Evolutionary conservation across 176 grass and related monocot species (phyloP).

Genomic region (Themeda triandra): DNA sequence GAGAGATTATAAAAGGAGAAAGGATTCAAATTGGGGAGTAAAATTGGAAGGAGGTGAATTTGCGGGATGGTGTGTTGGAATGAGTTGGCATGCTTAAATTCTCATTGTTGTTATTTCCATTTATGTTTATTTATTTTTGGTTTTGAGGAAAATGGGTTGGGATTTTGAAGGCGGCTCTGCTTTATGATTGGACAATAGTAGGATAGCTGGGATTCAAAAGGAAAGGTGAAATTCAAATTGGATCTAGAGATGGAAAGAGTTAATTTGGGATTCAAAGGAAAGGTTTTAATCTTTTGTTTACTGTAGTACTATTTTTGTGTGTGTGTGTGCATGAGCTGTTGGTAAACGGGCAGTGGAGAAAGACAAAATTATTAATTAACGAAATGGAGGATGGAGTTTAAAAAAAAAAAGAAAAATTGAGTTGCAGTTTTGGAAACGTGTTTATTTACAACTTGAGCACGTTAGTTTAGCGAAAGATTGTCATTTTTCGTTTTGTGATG

Average conservation of each 20-base stretch:
- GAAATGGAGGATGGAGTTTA: neutral
- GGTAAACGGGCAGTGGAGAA: neutral
- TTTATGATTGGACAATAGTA: neutral
- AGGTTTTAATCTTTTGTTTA: too few relatives aligned
- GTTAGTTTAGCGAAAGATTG: too few relatives aligned
- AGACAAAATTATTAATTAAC: neutral
- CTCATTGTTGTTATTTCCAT: neutral
- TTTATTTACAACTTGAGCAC: too few relatives aligned
- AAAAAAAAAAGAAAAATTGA: too few relatives aligned
- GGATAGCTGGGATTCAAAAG: neutral
- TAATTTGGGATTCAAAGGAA: too few relatives aligned
- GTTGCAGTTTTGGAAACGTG: too few relatives aligned
- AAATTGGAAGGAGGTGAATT: constrained; percentile 7
- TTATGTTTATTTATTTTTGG: neutral
- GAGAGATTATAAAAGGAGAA: neutral
- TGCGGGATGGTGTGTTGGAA: neutral
- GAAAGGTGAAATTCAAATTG: neutral
- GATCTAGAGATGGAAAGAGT: neutral
- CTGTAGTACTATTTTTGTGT: too few relatives aligned
- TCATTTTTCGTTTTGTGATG: too few relatives aligned
- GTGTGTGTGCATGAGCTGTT: neutral
- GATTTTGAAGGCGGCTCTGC: neutral
- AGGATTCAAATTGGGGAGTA: neutral
- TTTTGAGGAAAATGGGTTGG: constrained; percentile 1
- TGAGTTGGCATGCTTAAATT: neutral